Percentiles rank a stretch among this genome's conserved stretches.
Evolutionary conservation across 148 eudicot species (phyloP).

Genomic region (Selenicereus undatus): DNA sequence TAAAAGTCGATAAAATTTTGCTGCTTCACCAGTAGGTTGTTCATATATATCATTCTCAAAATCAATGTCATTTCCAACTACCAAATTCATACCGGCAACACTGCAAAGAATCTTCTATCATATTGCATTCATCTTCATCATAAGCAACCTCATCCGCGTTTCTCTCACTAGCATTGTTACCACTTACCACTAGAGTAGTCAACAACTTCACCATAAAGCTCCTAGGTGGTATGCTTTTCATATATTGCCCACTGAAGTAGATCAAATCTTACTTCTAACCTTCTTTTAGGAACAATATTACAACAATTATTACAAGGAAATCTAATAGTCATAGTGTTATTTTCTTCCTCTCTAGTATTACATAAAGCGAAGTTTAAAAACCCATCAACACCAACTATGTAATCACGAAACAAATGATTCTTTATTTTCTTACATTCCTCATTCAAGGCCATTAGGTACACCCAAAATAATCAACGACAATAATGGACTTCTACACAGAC

Average conservation of each 20-base stretch:
- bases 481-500: no score
- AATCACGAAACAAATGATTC: neutral
- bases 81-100: neutral
- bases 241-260: neutral
- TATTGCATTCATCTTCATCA: neutral
- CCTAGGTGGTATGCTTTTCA: neutral
- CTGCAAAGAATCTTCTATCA: conserved; percentile 16
- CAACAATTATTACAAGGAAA: conserved; percentile 10
- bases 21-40: conserved; percentile 6
- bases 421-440: conserved; percentile 19
- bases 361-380: conserved; percentile 11
- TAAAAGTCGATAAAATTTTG: conserved; percentile 4
- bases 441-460: conserved; percentile 5
- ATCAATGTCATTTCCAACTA: neutral
- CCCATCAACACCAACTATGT: conserved; percentile 12
- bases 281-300: neutral
- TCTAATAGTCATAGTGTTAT: no score
- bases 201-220: conserved; percentile 7
- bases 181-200: neutral
- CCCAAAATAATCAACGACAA: no score
- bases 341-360: neutral
- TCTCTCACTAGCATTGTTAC: no score
- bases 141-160: no score
- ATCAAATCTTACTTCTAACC: conserved; percentile 4
- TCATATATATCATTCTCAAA: neutral